phyloP scores from a whole-genome alignment of 768 basidiomycete species.

The Termitomyces sp. region DNA sequence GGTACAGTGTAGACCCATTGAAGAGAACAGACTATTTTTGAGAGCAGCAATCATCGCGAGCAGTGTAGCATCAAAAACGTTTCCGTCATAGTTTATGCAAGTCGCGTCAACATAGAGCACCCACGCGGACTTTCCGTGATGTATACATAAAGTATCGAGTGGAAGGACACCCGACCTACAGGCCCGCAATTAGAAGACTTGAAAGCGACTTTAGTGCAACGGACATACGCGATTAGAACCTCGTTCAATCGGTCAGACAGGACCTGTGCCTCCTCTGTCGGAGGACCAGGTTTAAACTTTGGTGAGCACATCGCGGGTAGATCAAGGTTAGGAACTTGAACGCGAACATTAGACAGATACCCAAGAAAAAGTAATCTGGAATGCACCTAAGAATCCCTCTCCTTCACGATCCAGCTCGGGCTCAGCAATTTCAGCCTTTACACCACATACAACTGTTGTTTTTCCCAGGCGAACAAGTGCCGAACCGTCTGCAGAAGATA shows the following conservation, averaged over 20 bases:
- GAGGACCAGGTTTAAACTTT: constrained; percentile 92
- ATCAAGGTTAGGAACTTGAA: constrained; percentile 88
- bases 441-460: constrained; percentile 93
- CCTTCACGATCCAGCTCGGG: constrained; percentile 74
- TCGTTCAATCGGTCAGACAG: constrained; percentile 81
- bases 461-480: constrained; percentile 86
- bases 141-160: constrained; percentile 69
- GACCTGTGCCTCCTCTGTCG: constrained; percentile 90
- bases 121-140: constrained; percentile 79
- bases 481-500: constrained; percentile 91
- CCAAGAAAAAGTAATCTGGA: background rate
- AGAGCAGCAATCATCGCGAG: constrained; percentile 86
- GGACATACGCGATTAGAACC: constrained; percentile 61
- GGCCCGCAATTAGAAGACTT: background rate
- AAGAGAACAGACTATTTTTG: constrained; percentile 60
- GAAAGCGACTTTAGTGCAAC: background rate
- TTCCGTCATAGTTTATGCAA: constrained; percentile 97
- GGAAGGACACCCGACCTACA: constrained; percentile 65
- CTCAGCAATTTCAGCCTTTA: constrained; percentile 93
- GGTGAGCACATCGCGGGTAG: constrained; percentile 91
- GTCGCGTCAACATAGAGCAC: constrained; percentile 92
- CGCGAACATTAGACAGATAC: background rate
- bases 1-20: background rate
- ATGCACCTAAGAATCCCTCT: constrained; percentile 79
- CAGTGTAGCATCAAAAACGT: constrained; percentile 86